Base-by-base conservation (phyloP, 176 grass and related monocot species). In the Leersia perrieri region DNA sequence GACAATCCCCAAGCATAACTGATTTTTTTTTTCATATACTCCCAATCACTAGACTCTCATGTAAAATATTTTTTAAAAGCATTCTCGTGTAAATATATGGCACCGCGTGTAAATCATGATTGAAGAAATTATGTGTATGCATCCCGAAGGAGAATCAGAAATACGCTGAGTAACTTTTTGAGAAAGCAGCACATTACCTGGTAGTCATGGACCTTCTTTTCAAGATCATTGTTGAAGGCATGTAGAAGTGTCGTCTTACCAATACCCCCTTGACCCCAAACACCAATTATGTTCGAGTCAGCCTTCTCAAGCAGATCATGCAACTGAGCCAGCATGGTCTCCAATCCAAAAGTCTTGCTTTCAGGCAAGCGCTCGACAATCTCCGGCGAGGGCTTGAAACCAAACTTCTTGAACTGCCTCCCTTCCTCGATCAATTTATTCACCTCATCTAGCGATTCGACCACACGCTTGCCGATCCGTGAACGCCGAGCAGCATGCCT, bases 231-330 rank as follows among this genome's bases (percentile, higher is more conserved):
- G 84, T 93, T 97, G 49, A 97, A 83, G n/a, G 22, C 47, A 12
- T 86, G 88, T 20, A 97, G 86, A 4, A 97, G 81, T 0, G 91
- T 97, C 0, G 91, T 97, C 80, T 97, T 93, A 15, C 91, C 94
- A 6, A 97, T 53, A 9, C 94, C 94, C 49, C 91, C 91, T 74
- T 80, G 67, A 23, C 94, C 94, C 77, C 89, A 89, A 0, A 97
- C 63, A 47, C 91, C 94, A 31, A 97, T 86, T 70, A 93, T 77
- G 60, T 34, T 87, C 0, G 75, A 85, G 1, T 81, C 71, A 9
- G 66, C 38, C 25, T 91, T 72, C 61, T 93, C 66, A 72, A 93
- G 67, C 35, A 87, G 31, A 7, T 64, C 41, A 7, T 35, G 73
- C 44, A 97, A 64, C 63, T 14, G 15, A 16, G 11, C 32, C 23